Evolutionary conservation across 495 filamentous ascomycete species (phyloP).

Genomic region (Xylaria sp.): DNA sequence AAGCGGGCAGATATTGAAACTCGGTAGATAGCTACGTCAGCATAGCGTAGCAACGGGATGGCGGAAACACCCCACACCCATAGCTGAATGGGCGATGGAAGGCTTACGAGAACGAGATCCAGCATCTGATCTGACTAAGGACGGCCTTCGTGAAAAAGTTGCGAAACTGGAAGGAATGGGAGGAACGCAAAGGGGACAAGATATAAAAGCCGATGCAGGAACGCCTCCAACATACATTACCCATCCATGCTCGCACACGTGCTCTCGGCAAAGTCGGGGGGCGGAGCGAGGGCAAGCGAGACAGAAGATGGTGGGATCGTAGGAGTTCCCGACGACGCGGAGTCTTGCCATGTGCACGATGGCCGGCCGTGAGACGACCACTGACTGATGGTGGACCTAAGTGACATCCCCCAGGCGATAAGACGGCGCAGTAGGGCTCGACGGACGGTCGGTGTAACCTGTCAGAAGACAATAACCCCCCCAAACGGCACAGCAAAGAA

Average conservation of each 20-base stretch:
- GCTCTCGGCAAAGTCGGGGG: slow-evolving; percentile 18
- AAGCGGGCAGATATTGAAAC: not conserved
- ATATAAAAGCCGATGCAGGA: not conserved
- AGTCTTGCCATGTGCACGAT: slow-evolving; percentile 16
- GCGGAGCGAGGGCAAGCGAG: not conserved
- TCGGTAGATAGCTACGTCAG: slow-evolving; percentile 7
- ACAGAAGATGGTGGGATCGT: not conserved
- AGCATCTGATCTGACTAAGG: too few relatives aligned
- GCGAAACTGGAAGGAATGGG: slow-evolving; percentile 14
- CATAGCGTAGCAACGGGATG: slow-evolving; percentile 1
- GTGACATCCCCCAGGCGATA: not conserved
- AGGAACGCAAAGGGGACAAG: not conserved
- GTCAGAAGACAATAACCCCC: not conserved
- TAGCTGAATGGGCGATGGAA: not conserved
- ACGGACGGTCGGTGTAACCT: not conserved
- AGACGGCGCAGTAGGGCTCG: slow-evolving; percentile 22
- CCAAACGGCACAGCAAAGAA: not conserved
- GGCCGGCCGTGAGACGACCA: not conserved
- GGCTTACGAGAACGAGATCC: not conserved
- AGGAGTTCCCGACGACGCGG: slow-evolving; percentile 15
- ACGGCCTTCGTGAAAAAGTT: too few relatives aligned
- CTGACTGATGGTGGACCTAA: not conserved
- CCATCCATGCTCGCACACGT: slow-evolving; percentile 18
- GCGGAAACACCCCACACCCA: slow-evolving; percentile 7
- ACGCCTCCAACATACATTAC: slow-evolving; percentile 15